Evolutionary conservation across 2,329 filamentous ascomycete genomes (phyloP), one percentile per base, ranked within the genome.

Genomic region (Pseudohalonectria lignicola): DNA sequence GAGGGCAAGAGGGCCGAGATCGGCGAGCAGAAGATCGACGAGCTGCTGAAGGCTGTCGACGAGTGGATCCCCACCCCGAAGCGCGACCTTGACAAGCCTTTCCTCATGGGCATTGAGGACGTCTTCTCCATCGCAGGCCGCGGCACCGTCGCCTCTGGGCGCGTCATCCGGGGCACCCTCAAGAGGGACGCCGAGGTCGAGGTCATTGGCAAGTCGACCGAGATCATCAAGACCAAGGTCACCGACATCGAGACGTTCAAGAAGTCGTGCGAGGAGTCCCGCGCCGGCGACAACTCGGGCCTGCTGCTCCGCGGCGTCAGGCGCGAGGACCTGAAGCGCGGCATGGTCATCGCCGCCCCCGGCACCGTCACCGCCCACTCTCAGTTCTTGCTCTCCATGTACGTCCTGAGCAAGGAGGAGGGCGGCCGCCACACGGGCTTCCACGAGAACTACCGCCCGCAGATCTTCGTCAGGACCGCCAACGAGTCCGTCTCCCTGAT

Each of bases 231-330:
- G 79, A 96, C 92, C 64, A 96, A 95, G 75, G 90, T 98, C 48
- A 98, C 92, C 56, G 93, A 98, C 58, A 96, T 98, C 51, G 92
- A 98, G 74, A 98, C 90, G 49, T 98, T 98, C 76, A 95, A 96
- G 77, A 98, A 98, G 78, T 93, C 87, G 36, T 96, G 92, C 65
- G 88, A 95, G 42, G 86, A 94, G 67, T 94, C 90, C 42, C 79
- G 85, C 53, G 92, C 92, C 45, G 92, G 92, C 63, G 92, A 98
- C 67, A 98, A 96, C 79, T 95, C 92, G 19, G 92, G 92, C 57
- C 83, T 98, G 28, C 78, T 98, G 39, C 82, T 98, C 63, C 86
- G 92, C 67, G 90, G 92, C 73, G 67, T 98, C 57, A 88, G 87
- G 67, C 87, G 92, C 56, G 92, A 98, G 69, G 93, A 98, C 54